These are phyloP conservation scores for Ehretia macrophylla DNA, from an alignment of 257 asterid species.

Conservation along the genomic window DNA sequence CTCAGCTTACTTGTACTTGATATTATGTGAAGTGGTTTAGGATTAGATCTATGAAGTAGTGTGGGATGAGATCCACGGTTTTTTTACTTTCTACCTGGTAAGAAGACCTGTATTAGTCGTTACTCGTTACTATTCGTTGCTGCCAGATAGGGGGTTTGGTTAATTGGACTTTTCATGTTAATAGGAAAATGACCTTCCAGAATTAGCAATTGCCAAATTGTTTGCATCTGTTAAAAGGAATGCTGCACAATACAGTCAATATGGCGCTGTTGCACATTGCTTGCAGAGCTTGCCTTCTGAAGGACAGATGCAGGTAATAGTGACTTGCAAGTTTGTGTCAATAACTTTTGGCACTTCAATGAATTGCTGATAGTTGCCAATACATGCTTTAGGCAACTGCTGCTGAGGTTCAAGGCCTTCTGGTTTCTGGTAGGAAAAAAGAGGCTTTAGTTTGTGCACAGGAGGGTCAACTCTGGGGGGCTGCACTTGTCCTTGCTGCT, in stretches of 20 bases:
- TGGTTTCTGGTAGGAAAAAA: constrained; percentile 90
- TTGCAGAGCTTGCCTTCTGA: constrained; percentile 85
- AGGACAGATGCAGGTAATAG: constrained; percentile 73
- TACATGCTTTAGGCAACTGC: constrained; percentile 64
- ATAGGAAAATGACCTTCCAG: constrained; percentile 87
- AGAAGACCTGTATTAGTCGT: no score
- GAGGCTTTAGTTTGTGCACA: constrained; percentile 93
- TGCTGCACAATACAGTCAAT: constrained; percentile 28
- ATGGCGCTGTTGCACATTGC: constrained; percentile 59
- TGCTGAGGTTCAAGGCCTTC: constrained; percentile 75
- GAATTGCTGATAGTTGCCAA: background rate
- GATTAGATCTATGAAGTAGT: no score
- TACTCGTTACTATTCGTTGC: no score
- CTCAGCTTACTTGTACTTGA: no score
- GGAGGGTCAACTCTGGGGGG: constrained; percentile 98
- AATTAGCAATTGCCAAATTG: constrained; percentile 76
- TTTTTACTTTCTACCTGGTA: no score
- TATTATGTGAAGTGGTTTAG: no score
- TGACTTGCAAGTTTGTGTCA: background rate
- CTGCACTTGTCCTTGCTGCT: constrained; percentile 97
- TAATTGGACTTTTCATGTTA: constrained; percentile 11
- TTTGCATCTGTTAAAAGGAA: constrained; percentile 71
- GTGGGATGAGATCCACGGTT: no score
- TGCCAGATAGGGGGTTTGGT: constrained; percentile 2
- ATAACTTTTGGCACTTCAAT: background rate